phyloP scores from a whole-genome alignment of 345 rosid genomes.

The Populus davidiana region DNA sequence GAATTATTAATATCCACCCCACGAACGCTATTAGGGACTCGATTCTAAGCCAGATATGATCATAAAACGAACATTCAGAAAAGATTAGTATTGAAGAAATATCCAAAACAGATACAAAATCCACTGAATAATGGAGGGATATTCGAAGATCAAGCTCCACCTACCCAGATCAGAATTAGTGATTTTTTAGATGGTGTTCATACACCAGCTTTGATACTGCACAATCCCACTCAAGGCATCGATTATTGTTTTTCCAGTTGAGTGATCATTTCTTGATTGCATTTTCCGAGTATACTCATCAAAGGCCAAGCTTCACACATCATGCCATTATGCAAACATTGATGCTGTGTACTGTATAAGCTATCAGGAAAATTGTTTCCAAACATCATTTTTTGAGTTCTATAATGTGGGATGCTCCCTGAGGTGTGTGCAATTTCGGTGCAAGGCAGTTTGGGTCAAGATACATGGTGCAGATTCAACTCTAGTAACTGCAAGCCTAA shows the following conservation, averaged over 20 bases:
- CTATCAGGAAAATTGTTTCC: neutral
- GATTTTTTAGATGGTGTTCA: conserved; percentile 16
- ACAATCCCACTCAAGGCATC: conserved; percentile 48
- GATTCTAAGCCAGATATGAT: neutral
- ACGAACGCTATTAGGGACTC: neutral
- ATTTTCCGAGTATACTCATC: neutral
- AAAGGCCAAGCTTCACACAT: neutral
- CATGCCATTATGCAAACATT: neutral
- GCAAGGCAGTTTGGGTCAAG: conserved; percentile 62
- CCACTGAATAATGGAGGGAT: conserved; percentile 70
- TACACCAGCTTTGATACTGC: conserved; percentile 51
- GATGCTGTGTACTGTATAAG: neutral
- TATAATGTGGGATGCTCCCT: neutral
- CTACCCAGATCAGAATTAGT: neutral
- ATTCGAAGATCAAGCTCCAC: conserved; percentile 31
- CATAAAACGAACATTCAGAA: neutral
- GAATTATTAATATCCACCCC: neutral
- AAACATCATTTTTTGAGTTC: neutral
- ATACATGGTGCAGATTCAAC: conserved; percentile 48
- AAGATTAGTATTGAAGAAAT: neutral
- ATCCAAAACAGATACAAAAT: neutral
- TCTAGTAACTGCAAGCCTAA: conserved; percentile 58
- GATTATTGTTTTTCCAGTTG: conserved; percentile 74
- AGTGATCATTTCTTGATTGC: conserved; percentile 1
- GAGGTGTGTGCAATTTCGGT: neutral